phyloP scores from a whole-genome alignment of 495 filamentous ascomycete species.

The Penicillium verhagenii region DNA sequence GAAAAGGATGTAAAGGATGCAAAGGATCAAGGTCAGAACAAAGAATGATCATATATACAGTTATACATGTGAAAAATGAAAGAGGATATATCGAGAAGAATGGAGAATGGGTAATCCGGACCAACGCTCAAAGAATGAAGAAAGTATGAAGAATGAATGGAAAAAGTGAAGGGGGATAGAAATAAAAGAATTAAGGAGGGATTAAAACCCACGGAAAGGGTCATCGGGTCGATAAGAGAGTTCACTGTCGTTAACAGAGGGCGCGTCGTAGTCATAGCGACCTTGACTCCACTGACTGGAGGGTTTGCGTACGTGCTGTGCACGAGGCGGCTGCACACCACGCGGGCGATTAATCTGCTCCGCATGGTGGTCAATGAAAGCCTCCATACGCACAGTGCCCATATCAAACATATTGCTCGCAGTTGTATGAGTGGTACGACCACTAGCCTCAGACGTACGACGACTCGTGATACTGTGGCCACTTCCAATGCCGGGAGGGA shows the following conservation, averaged over 20 bases:
- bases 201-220: constrained; percentile 41
- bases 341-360: constrained; percentile 35
- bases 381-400: constrained; percentile 95
- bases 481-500: constrained; percentile 30
- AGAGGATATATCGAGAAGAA: constrained; percentile 5
- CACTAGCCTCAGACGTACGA: constrained; percentile 47
- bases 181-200: not conserved
- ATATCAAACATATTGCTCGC: constrained; percentile 58
- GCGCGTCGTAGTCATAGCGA: constrained; percentile 32
- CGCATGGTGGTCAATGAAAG: constrained; percentile 59
- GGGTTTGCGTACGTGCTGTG: constrained; percentile 32
- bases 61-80: constrained; percentile 9
- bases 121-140: constrained; percentile 1
- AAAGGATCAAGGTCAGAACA: constrained; percentile 9
- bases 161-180: not conserved
- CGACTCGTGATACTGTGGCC: constrained; percentile 44
- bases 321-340: constrained; percentile 7
- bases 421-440: constrained; percentile 21
- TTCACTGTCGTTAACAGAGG: constrained; percentile 33
- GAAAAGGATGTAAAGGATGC: not conserved
- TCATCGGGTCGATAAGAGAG: constrained; percentile 38
- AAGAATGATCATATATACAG: constrained; percentile 6
- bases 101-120: not conserved
- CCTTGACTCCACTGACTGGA: constrained; percentile 40
- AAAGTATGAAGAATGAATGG: constrained; percentile 1